Evolutionary conservation across 306 rosid genomes (phyloP).

Genomic region (Prunus padus): DNA sequence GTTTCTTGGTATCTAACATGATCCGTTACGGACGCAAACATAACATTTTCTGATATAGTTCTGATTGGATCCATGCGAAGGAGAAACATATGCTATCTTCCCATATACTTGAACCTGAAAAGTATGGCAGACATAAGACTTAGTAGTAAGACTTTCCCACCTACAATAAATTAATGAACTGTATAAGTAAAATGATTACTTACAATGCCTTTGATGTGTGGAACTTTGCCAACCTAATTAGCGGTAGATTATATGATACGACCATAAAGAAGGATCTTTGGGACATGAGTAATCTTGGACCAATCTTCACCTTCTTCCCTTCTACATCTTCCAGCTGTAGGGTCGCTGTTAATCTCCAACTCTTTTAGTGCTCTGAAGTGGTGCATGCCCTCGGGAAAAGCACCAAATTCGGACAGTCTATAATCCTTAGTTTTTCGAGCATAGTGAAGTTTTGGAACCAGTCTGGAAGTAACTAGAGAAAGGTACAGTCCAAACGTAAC

Average conservation of each 20-base stretch:
- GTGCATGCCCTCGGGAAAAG: too few species aligned
- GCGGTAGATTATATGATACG: too few species aligned
- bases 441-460: too few species aligned
- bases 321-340: too few species aligned
- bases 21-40: constrained; percentile 48
- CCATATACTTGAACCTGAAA: constrained; percentile 43
- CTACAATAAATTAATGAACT: neutral
- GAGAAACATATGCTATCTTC: constrained; percentile 60
- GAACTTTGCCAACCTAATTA: constrained; percentile 17
- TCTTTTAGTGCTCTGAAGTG: too few species aligned
- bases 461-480: too few species aligned
- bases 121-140: neutral
- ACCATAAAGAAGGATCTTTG: too few species aligned
- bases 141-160: neutral
- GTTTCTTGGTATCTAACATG: constrained; percentile 37
- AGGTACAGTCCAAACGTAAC: too few species aligned
- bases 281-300: neutral
- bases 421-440: too few species aligned
- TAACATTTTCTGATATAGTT: constrained; percentile 45
- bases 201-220: constrained; percentile 20
- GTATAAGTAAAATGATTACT: neutral
- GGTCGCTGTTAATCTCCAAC: too few species aligned
- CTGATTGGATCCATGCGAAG: constrained; percentile 61
- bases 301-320: neutral
- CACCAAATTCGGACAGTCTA: too few species aligned